These are phyloP conservation scores for Lactarius psammicola DNA, from an alignment of 768 basidiomycete species.

Conservation along the genomic window DNA sequence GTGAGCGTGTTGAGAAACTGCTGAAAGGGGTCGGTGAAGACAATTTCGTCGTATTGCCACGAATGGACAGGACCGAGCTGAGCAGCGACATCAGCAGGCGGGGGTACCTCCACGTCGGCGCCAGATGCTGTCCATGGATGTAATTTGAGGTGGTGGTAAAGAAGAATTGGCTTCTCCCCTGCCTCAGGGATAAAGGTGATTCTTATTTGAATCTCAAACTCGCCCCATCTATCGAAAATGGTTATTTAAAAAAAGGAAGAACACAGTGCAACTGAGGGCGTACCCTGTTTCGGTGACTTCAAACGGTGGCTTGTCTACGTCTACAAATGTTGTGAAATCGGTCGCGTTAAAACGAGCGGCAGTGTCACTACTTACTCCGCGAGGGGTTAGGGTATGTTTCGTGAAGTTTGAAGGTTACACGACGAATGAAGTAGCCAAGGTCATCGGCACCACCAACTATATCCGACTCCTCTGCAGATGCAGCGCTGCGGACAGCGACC, in stretches of 20 bases:
- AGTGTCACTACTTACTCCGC: conserved; percentile 60
- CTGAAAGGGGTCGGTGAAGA: conserved; percentile 91
- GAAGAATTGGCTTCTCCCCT: conserved; percentile 81
- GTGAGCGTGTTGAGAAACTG: conserved; percentile 81
- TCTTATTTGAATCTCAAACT: conserved; percentile 94
- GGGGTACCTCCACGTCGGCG: conserved; percentile 67
- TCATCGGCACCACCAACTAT: conserved; percentile 90
- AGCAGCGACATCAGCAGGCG: conserved; percentile 62
- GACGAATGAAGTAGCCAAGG: conserved; percentile 86
- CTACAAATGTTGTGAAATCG: conserved; percentile 41
- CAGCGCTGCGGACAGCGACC: conserved; percentile 87
- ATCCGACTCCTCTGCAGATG: conserved; percentile 68
- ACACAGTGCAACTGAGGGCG: conserved; percentile 22
- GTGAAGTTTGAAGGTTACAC: conserved; percentile 96
- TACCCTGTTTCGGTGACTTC: conserved; percentile 95
- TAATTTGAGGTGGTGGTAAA: conserved; percentile 94
- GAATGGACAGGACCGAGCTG: conserved; percentile 82
- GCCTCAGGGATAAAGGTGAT: conserved; percentile 88
- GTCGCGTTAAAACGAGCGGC: not conserved
- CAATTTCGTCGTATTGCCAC: conserved; percentile 99
- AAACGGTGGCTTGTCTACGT: conserved; percentile 90
- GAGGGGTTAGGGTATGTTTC: conserved; percentile 93
- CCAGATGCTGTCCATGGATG: conserved; percentile 77
- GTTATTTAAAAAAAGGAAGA: not conserved
- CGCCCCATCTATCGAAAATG: conserved; percentile 73